phyloP scores from a whole-genome alignment of 768 basidiomycete species.

The Lentinula sp. region DNA sequence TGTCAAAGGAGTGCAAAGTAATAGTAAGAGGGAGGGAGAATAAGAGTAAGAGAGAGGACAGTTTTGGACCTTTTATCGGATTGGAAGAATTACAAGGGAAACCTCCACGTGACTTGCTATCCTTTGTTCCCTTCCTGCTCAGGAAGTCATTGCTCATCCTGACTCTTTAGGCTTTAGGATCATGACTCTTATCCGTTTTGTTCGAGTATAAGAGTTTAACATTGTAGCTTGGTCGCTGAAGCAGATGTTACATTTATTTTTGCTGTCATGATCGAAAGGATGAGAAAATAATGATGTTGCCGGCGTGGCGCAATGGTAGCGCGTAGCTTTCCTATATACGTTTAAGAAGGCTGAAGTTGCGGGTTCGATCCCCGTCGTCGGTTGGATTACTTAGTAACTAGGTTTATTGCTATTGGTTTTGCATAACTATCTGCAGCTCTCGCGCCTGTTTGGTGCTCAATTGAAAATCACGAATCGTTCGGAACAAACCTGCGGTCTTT shows the following conservation, averaged over 20 bases:
- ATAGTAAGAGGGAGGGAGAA: neutral
- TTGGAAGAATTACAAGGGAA: neutral
- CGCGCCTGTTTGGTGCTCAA: too few species aligned
- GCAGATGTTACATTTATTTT: too few species aligned
- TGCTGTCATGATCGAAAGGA: too few species aligned
- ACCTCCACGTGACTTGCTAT: neutral
- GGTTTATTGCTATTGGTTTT: too few species aligned
- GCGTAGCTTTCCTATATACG: neutral
- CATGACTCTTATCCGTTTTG: too few species aligned
- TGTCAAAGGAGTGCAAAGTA: too few species aligned
- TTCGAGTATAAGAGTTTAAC: too few species aligned
- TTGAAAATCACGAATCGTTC: too few species aligned
- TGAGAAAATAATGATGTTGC: neutral
- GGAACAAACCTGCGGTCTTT: too few species aligned
- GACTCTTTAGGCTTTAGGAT: too few species aligned
- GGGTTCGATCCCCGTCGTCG: constrained; percentile 5
- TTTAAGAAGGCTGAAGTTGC: neutral
- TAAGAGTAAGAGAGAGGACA: neutral
- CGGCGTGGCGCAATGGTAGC: constrained; percentile 5
- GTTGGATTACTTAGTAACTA: neutral
- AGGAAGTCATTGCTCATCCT: neutral
- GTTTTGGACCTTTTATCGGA: neutral
- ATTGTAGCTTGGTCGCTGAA: too few species aligned
- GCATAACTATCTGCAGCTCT: too few species aligned
- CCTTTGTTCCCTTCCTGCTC: neutral